phyloP scores from a whole-genome alignment of 139 green algal species.

The Chlorella vulgaris region DNA sequence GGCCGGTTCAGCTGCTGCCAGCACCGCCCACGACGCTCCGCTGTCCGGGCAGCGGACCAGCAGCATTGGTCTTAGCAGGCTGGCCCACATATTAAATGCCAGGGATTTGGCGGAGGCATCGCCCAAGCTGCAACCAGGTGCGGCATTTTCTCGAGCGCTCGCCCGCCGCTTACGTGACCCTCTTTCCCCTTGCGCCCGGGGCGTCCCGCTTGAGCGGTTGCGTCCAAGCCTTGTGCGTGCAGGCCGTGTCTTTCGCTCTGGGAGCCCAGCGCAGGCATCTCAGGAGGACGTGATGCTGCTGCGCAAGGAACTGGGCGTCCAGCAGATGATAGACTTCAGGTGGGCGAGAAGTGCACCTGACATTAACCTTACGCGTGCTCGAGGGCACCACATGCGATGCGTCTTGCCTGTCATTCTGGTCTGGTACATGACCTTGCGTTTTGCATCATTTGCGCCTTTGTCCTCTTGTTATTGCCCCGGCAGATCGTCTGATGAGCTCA shows the following conservation, averaged over 20 bases:
- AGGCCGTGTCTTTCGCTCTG: constrained; percentile 40
- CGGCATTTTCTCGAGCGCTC: not conserved
- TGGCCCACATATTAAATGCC: constrained; percentile 38
- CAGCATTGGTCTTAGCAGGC: not conserved
- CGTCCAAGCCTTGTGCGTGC: too few species aligned
- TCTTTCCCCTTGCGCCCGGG: too few species aligned
- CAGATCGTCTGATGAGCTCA: constrained; percentile 33
- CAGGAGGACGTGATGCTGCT: constrained; percentile 33
- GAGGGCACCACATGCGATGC: too few species aligned
- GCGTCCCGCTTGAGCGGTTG: too few species aligned
- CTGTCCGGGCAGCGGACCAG: too few species aligned
- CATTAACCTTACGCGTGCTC: too few species aligned
- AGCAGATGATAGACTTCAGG: constrained; percentile 43
- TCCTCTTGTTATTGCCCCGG: not conserved
- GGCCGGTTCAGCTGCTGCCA: not conserved
- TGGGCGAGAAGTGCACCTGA: not conserved
- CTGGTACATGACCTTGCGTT: not conserved
- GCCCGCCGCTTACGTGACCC: too few species aligned
- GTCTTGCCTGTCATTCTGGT: not conserved
- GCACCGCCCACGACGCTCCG: not conserved
- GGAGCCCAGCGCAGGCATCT: constrained; percentile 28
- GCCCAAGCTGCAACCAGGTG: constrained; percentile 29
- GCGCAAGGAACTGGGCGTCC: constrained; percentile 29
- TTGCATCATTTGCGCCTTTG: not conserved
- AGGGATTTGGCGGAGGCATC: constrained; percentile 38